These are phyloP conservation scores for Delitschia confertaspora DNA, from an alignment of 495 filamentous ascomycete genomes.

Conservation along the genomic window DNA sequence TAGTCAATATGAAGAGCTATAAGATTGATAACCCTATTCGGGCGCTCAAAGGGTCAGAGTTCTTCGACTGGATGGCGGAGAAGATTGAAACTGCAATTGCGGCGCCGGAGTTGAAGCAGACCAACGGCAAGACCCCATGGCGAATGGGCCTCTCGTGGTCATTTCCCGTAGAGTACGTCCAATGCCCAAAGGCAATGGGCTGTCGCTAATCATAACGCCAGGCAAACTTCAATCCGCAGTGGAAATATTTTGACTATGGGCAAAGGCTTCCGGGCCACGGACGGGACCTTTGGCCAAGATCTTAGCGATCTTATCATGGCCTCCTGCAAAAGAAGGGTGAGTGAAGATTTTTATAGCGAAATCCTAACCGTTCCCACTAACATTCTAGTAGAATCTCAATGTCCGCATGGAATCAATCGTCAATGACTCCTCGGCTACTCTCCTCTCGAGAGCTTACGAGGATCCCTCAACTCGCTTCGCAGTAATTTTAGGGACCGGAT, in stretches of 20 bases:
- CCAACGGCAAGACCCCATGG: conserved; percentile 32
- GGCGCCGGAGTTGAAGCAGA: conserved; percentile 27
- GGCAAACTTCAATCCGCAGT: conserved; percentile 49
- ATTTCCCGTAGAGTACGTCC: conserved; percentile 54
- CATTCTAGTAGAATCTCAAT: conserved; percentile 29
- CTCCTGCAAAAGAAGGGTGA: conserved; percentile 44
- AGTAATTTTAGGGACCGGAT: conserved; percentile 39
- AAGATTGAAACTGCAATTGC: conserved; percentile 48
- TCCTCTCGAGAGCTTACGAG: conserved; percentile 38
- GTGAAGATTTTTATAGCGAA: too few relatives aligned
- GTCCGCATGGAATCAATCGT: conserved; percentile 38
- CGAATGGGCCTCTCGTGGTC: conserved; percentile 60
- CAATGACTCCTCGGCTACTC: conserved; percentile 38
- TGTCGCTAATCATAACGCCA: conserved; percentile 20
- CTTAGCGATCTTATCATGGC: conserved; percentile 49
- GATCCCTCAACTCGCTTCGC: conserved; percentile 36
- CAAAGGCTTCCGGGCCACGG: conserved; percentile 55
- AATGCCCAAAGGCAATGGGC: not conserved
- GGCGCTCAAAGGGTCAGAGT: conserved; percentile 44
- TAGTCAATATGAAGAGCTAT: conserved; percentile 43
- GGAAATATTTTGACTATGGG: conserved; percentile 56
- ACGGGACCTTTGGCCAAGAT: conserved; percentile 49
- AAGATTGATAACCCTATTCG: conserved; percentile 48
- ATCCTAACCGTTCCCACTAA: conserved; percentile 3
- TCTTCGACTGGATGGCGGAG: conserved; percentile 64